These are phyloP conservation scores for Helotiales sp. DNA, from an alignment of 2,329 filamentous ascomycete species.

Conservation along the genomic window DNA sequence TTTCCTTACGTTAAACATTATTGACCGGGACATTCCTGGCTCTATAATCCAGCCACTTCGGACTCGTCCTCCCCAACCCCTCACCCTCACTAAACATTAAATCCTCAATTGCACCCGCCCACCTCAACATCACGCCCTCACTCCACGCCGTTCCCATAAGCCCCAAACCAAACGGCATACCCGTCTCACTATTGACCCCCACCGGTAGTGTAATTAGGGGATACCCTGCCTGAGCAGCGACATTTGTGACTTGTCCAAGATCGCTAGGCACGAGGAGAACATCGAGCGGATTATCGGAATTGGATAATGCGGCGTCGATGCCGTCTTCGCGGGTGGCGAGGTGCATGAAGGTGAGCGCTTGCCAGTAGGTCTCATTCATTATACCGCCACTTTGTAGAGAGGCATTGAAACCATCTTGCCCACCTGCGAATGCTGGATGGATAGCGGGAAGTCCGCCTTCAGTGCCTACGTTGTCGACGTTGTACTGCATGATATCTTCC, in stretches of 20 bases:
- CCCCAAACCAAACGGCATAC: conserved; percentile 66
- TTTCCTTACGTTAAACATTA: conserved; percentile 29
- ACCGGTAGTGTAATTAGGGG: conserved; percentile 73
- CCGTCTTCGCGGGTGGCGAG: conserved; percentile 65
- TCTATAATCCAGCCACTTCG: conserved; percentile 50
- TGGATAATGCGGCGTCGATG: conserved; percentile 68
- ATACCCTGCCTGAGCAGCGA: conserved; percentile 77
- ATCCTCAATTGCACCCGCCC: conserved; percentile 67
- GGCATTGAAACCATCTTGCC: conserved; percentile 73
- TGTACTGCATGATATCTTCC: conserved; percentile 69
- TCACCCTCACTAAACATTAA: conserved; percentile 52
- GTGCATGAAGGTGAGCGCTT: conserved; percentile 67
- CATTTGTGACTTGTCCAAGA: conserved; percentile 69
- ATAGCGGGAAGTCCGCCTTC: conserved; percentile 69
- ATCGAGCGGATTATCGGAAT: conserved; percentile 53
- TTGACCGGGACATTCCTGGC: conserved; percentile 21
- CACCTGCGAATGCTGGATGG: conserved; percentile 68
- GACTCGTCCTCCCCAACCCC: conserved; percentile 53
- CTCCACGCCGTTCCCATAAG: conserved; percentile 66
- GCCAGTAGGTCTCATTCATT: conserved; percentile 68
- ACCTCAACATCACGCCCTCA: conserved; percentile 62
- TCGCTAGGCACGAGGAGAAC: conserved; percentile 72
- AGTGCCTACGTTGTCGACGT: conserved; percentile 64
- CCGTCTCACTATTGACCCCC: conserved; percentile 56
- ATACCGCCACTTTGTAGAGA: conserved; percentile 64